Base-by-base conservation (phyloP, 2,329 filamentous ascomycete species). In the Colletotrichum shisoi region DNA sequence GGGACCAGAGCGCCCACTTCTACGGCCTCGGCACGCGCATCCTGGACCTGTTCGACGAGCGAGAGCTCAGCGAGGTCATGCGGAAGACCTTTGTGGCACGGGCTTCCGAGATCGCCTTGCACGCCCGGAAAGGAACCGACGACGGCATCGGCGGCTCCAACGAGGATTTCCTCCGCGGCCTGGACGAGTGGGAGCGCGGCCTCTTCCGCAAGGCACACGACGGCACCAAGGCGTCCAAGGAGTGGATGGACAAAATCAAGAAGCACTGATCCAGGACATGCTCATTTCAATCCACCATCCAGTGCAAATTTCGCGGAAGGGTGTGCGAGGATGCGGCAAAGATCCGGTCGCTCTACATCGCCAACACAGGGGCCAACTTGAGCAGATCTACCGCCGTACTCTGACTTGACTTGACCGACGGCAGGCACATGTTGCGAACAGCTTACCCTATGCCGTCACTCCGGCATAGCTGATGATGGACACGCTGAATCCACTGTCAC, bases 111-210 rank as follows among this genome's bases (percentile, higher is more conserved):
- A 92, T 98, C 57, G 91, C 91, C 6, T 87, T 98, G 75, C 92
- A 97, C 76, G 94, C 94, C 2, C 88, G 94, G 71, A 97, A 97
- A 78, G 90, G 91, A 3, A 88, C 90, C 11, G 89, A 90, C 15
- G 89, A 89, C 12, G 79, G 74, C 34, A 80, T 84, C 13, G 79
- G 86, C 81, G 80, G 86, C 78, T 72, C 90, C 81, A 89, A 89
- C 2, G 89, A 89, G 64, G 94, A 97, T 71, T 98, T 98, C 73
- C 81, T 97, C 72, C 84, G 91, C 37, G 93, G 94, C 0, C 78
- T 99, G 63, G 95, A 98, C 74, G 94, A 98, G 80, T 93, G 89
- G 78, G 95, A 99, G 81, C 85, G 94, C 72, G 85, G 85, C 67
- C 71, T 94, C 70, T 94, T 94, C 74, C 85, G 90, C 52, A 87